A percentile compares a stretch with the other conserved stretches of the same genome.
phyloP scores from a whole-genome alignment of 352 stramenopile genomes.

The Blastocystis sp. region DNA sequence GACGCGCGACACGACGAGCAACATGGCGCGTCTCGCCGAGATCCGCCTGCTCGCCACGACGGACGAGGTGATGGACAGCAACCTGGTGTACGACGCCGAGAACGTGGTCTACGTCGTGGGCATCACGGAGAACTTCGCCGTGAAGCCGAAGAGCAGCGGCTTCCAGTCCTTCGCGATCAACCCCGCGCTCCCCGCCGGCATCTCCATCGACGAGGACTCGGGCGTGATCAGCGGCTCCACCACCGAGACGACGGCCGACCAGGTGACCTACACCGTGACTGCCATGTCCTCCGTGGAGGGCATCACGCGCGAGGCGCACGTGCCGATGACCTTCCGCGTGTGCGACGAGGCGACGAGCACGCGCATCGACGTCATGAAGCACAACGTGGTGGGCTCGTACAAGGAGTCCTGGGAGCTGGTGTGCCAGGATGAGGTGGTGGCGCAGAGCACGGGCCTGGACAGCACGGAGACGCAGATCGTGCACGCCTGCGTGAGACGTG shows the following conservation, averaged over 20 bases:
- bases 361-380: constrained; percentile 53
- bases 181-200: constrained; percentile 41
- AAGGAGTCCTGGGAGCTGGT: constrained; percentile 47
- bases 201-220: constrained; percentile 45
- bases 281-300: constrained; percentile 36
- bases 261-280: neutral
- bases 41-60: constrained; percentile 19
- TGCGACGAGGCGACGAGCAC: constrained; percentile 27
- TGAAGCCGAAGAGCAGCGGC: constrained; percentile 45
- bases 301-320: neutral
- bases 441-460: constrained; percentile 14
- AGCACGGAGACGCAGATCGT: constrained; percentile 19
- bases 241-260: neutral
- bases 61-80: neutral
- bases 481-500: constrained; percentile 8
- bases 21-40: constrained; percentile 50
- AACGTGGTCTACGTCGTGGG: neutral
- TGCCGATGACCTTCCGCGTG: constrained; percentile 10
- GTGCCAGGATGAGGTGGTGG: neutral
- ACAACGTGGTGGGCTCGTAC: constrained; percentile 52
- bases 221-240: constrained; percentile 67
- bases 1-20: neutral
- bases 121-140: constrained; percentile 53
- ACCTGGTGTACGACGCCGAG: neutral
- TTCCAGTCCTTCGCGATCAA: constrained; percentile 43